phyloP scores from a whole-genome alignment of 441 rosid genomes.

The Mallotus japonicus region DNA sequence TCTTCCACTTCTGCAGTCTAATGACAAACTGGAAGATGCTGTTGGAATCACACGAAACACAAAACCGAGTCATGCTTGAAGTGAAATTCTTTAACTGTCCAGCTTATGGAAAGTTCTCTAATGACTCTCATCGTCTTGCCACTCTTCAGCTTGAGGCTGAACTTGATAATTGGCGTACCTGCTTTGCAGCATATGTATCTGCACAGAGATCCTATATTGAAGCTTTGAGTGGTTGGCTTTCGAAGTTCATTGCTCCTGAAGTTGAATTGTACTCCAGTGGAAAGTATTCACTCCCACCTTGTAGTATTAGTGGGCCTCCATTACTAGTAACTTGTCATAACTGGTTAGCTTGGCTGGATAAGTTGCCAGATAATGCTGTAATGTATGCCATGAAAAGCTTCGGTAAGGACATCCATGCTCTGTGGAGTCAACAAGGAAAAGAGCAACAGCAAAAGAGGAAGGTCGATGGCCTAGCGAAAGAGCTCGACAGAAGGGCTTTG shows the following conservation, averaged over 20 bases:
- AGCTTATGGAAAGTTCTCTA: constrained; percentile 33
- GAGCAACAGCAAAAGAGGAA: constrained; percentile 59
- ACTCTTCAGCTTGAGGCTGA: constrained; percentile 56
- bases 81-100: constrained; percentile 41
- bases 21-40: constrained; percentile 49
- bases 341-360: constrained; percentile 43
- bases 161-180: constrained; percentile 42
- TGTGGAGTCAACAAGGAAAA: constrained; percentile 52
- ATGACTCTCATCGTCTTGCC: constrained; percentile 55
- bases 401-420: constrained; percentile 34
- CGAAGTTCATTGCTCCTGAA: constrained; percentile 43
- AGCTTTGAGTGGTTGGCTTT: constrained; percentile 52
- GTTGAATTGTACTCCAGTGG: constrained; percentile 31
- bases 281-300: constrained; percentile 24
- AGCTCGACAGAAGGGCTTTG: constrained; percentile 37
- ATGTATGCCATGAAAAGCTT: constrained; percentile 37
- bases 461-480: constrained; percentile 42
- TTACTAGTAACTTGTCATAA: constrained; percentile 40
- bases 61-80: constrained; percentile 42
- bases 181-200: constrained; percentile 36
- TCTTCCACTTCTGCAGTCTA: constrained; percentile 36
- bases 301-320: constrained; percentile 32
- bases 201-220: constrained; percentile 50
- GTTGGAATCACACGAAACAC: constrained; percentile 49
- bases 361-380: constrained; percentile 44